Conservation (phyloP, 495 filamentous ascomycete genomes). For the Talaromyces stipitatus region DNA sequence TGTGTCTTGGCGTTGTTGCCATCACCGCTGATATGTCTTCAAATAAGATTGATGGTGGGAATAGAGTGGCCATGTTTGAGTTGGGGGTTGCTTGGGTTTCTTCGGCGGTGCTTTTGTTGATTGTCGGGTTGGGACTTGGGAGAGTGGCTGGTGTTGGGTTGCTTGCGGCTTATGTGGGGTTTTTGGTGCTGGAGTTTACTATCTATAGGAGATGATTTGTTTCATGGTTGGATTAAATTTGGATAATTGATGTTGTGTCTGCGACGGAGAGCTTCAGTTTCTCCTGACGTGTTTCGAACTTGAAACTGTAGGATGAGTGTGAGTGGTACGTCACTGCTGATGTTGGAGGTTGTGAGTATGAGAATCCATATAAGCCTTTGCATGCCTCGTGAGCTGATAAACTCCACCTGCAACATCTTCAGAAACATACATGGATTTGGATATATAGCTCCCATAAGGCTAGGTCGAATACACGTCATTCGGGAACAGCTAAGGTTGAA, state of each 20-base stretch:
- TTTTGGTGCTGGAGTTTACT: conserved; percentile 33
- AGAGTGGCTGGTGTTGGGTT: conserved; percentile 28
- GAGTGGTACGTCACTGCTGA: not conserved
- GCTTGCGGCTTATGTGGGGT: conserved; percentile 28
- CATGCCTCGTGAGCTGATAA: not conserved
- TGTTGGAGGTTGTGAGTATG: not conserved
- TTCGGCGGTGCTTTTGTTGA: conserved; percentile 16
- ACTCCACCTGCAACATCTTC: not conserved
- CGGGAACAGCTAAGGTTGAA: too few relatives aligned
- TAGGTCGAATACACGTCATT: not conserved
- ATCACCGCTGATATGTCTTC: conserved; percentile 16
- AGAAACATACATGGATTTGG: not conserved
- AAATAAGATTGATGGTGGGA: conserved; percentile 6
- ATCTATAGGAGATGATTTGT: conserved; percentile 10
- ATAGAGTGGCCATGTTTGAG: conserved; percentile 18
- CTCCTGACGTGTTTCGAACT: not conserved
- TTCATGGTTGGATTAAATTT: not conserved
- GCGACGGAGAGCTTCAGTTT: not conserved
- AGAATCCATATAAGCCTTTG: not conserved
- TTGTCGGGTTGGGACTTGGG: conserved; percentile 24
- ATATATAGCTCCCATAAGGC: not conserved
- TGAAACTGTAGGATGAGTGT: not conserved
- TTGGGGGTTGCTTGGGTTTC: conserved; percentile 27
- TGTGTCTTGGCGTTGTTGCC: conserved; percentile 41
- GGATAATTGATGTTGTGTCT: not conserved